Evolutionary conservation across 2,329 filamentous ascomycete genomes (phyloP), one percentile per base, ranked within the genome.

Genomic region (Thermothelomyces thermophilus): DNA sequence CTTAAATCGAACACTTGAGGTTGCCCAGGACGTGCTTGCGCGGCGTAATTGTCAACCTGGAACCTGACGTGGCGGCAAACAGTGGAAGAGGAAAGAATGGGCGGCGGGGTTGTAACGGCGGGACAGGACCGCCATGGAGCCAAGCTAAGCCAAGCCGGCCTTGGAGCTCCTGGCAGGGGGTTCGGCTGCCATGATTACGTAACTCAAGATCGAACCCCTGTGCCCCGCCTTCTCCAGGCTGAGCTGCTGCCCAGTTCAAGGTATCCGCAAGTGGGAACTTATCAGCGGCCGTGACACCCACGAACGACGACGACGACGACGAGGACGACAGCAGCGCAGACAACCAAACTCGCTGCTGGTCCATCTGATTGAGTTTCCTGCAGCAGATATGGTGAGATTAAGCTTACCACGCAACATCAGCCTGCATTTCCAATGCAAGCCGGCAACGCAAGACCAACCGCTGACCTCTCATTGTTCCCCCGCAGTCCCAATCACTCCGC

Each of bases 401-500:
- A 0, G 8, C 5, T 22, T 19, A 16, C 33, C 11, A 14, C 17
- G 30, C n/a, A 8, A 20, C 7, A 3, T 8, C 5, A 8, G 2
- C 6, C 6, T 37, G 22, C 5, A n/a, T n/a, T n/a, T n/a, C 13
- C 33, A 20, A 19, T 26, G 14, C 14, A 7, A 42, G 11, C 36
- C 20, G 10, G 46, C 39, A 44, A n/a, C 34, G 4, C 14, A n/a
- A n/a, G 33, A 24, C 24, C 19, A 37, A 30, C n/a, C n/a, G 47
- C 51, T 53, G n/a, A 41, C 48, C 22, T 31, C 16, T 26, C 2
- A 5, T 47, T 13, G 8, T 45, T 36, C 35, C 16, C 48, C 39
- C 41, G 34, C 56, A 86, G 93, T 96, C 90, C 67, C 91, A 96
- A 90, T 95, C 90, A 59, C 80, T 97, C 66, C 87, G 91, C 57